These are phyloP conservation scores for Mortierella alpina DNA, from an alignment of 192 early-diverging fungal species.

Conservation along the genomic window DNA sequence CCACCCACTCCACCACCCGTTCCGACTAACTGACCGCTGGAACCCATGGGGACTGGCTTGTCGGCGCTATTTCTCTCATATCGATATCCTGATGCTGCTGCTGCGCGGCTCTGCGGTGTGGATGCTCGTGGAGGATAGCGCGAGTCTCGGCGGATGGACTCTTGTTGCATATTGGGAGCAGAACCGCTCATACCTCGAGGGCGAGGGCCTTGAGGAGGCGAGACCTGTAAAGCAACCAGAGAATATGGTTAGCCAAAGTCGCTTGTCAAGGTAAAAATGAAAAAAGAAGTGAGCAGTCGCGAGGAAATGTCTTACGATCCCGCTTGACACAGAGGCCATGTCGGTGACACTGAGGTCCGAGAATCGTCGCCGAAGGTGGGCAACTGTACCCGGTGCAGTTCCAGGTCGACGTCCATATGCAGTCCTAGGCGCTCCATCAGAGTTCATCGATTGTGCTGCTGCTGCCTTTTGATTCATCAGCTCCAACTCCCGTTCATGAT, in stretches of 20 bases:
- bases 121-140: conserved; percentile 28
- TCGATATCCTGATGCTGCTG: not conserved
- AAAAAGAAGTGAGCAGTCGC: not conserved
- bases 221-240: not conserved
- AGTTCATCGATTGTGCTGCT: not conserved
- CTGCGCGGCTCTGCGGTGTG: conserved; percentile 34
- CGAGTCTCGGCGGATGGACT: conserved; percentile 27
- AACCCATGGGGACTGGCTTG: not conserved
- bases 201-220: conserved; percentile 14
- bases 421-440: not conserved
- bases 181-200: conserved; percentile 37
- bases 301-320: conserved; percentile 5
- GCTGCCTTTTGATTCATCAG: conserved; percentile 33
- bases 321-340: not conserved
- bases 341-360: conserved; percentile 39
- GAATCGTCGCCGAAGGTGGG: conserved; percentile 29
- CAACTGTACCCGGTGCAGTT: conserved; percentile 34
- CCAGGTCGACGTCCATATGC: conserved; percentile 20
- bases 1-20: not conserved
- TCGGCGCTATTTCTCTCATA: conserved; percentile 2
- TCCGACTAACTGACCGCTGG: not conserved
- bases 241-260: not conserved
- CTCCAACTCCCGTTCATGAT: conserved; percentile 38
- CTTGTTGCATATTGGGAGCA: conserved; percentile 4
- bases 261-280: not conserved